Conservation (phyloP, 805 yeast species). For the Metschnikowia shivogae region DNA sequence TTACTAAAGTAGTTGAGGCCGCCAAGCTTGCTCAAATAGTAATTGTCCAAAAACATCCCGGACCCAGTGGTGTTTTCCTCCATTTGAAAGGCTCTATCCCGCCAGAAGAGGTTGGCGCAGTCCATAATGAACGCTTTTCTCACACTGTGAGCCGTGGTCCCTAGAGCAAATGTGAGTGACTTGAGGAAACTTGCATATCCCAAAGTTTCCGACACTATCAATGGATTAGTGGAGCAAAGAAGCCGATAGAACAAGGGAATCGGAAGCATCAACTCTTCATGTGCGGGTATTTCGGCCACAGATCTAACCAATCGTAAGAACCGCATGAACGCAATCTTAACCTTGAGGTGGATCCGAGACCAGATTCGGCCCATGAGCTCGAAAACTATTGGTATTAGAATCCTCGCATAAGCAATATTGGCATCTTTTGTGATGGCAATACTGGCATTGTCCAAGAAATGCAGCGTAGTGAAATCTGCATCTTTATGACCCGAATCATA, state of each 20-base stretch:
- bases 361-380: constrained; percentile 1
- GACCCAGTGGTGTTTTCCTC: constrained; percentile 29
- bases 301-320: constrained; percentile 11
- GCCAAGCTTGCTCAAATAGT: constrained; percentile 28
- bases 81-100: constrained; percentile 48
- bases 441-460: constrained; percentile 1
- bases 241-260: constrained; percentile 13
- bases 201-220: constrained; percentile 43
- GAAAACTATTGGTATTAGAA: neutral
- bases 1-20: constrained; percentile 28
- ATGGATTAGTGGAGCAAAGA: constrained; percentile 41
- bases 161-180: constrained; percentile 21
- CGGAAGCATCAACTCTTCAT: neutral
- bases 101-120: constrained; percentile 52
- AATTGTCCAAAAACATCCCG: constrained; percentile 36
- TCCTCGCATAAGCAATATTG: neutral
- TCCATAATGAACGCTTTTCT: constrained; percentile 55
- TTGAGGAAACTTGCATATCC: constrained; percentile 44
- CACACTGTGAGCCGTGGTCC: constrained; percentile 23
- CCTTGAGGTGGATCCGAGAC: constrained; percentile 3
- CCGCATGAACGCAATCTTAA: constrained; percentile 23
- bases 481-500: neutral
- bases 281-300: neutral
- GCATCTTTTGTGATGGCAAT: neutral
- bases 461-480: neutral